Base-by-base conservation (phyloP, 2,329 filamentous ascomycete species). In the Pseudogymnoascus sp. region DNA sequence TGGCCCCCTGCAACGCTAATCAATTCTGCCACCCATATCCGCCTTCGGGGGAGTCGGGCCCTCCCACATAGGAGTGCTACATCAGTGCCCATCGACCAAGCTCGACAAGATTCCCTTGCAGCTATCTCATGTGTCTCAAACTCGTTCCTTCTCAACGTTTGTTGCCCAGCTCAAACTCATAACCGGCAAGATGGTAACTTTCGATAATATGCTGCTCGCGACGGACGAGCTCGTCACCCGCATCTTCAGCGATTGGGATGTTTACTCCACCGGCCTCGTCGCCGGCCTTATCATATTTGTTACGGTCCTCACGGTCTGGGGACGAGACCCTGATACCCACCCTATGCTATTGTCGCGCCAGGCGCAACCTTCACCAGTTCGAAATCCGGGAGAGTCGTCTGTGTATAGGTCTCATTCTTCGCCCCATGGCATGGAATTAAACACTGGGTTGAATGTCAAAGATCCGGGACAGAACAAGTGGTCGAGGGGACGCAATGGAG, bases 331-430 rank as follows among this genome's bases (percentile, higher is more conserved):
- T 5, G 95, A 99, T 78, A 89, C 90, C 4, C 95, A 98, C 76
- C 93, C 95, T 36, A 87, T 96, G 76, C 84, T 98, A 60, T 87
- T 99, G 28, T 90, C 90, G 63, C 86, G 93, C 63, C 95, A 98
- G 80, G 85, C 92, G 2, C 82, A 87, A 68, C 83, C 89, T 61
- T 90, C 91, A 7, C 85, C 88, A 11, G 89, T 98, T 62, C 85
- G 95, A 70, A 87, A 93, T 70, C 85, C 90, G 65, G 89, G 90
- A 69, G 90, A 98, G 77, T 96, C 92, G 43, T 88, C 95, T 57
- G 79, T 92, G 66, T 96, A 93, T 77, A 84, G 95, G 65, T 90
- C 90, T n/a, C 85, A 90, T 65, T 89, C 92, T 66, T 87, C 89
- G 6, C 93, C 93, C 19, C 89, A 96, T 77, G 91, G 92, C 71